A percentile compares a stretch with the other conserved stretches of the same genome.
Evolutionary conservation across 2,329 filamentous ascomycete species (phyloP).

Genomic region (Paecilomyces sp.): DNA sequence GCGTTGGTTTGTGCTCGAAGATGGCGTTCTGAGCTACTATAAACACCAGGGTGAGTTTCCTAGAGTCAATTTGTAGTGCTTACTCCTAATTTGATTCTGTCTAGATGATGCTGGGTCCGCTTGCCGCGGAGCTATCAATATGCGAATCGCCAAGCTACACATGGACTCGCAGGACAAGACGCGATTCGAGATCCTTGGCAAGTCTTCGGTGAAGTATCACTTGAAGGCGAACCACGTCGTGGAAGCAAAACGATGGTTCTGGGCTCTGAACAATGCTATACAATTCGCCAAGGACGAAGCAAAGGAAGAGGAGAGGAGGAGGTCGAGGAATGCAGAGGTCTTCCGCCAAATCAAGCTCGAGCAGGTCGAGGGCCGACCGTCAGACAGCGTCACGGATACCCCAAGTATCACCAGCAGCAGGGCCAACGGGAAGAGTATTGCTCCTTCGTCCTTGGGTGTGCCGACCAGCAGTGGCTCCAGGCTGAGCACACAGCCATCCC

Average conservation of each 20-base stretch:
- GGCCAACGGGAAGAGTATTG: constrained; percentile 29
- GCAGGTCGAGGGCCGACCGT: constrained; percentile 50
- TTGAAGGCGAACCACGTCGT: constrained; percentile 97
- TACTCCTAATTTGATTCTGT: background rate
- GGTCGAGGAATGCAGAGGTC: constrained; percentile 65
- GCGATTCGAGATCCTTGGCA: constrained; percentile 94
- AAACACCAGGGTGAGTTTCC: constrained; percentile 68
- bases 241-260: constrained; percentile 98
- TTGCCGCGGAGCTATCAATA: constrained; percentile 96
- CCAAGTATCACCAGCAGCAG: constrained; percentile 19
- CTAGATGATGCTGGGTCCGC: constrained; percentile 89
- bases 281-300: constrained; percentile 98
- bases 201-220: constrained; percentile 97
- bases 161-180: constrained; percentile 98
- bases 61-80: background rate
- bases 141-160: constrained; percentile 88
- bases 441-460: constrained; percentile 27
- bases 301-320: constrained; percentile 76
- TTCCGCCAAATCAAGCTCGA: constrained; percentile 74
- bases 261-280: constrained; percentile 97
- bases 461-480: constrained; percentile 36
- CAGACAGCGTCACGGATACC: constrained; percentile 36
- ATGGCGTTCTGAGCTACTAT: constrained; percentile 96
- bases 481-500: constrained; percentile 43
- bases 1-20: constrained; percentile 95